Evolutionary conservation across 2,329 filamentous ascomycete species (phyloP), one percentile per base, ranked within the genome.

Genomic region (Chrysoporthe deuterocubensis): DNA sequence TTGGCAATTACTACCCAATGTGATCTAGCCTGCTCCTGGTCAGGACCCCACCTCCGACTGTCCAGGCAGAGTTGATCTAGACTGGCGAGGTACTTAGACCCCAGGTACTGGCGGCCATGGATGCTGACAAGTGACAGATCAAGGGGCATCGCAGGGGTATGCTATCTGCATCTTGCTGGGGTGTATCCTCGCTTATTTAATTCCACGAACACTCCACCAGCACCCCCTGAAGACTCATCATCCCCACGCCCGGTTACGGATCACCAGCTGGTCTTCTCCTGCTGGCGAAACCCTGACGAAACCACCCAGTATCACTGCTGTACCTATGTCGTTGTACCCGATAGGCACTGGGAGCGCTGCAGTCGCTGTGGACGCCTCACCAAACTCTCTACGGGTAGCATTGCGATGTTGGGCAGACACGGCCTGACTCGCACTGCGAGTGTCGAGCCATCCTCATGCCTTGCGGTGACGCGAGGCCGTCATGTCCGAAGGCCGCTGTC

Each of bases 231-330:
- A 40, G 37, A 62, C 32, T 61, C 54, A 58, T 64, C 62, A 50
- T 61, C 61, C 66, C 56, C 67, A 67, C 48, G 61, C 54, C 44
- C 56, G 40, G 64, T 62, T 67, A 62, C 65, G 61, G 64, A 67
- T 61, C 60, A 48, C 61, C 43, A 54, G 59, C 63, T 56, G 50
- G 59, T 62, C 43, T 64, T 32, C 44, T 61, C 37, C 56, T 59
- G 50, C 58, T 58, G 58, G 56, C 64, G 68, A 69, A 69, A 69
- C 68, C 66, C 50, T 65, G 67, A 65, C 68, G 68, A 67, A 67
- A 67, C 65, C 62, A 44, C 52, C 50, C 61, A 69, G 60, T 61
- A 48, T 48, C 42, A 58, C 26, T 56, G 26, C n/a, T 18, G n/a
- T 48, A 43, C 59, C 26, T 34, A 13, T 2, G 2, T 18, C 4